Evolutionary conservation across 2,329 filamentous ascomycete genomes (phyloP).

Genomic region (Fusarium aywerte): DNA sequence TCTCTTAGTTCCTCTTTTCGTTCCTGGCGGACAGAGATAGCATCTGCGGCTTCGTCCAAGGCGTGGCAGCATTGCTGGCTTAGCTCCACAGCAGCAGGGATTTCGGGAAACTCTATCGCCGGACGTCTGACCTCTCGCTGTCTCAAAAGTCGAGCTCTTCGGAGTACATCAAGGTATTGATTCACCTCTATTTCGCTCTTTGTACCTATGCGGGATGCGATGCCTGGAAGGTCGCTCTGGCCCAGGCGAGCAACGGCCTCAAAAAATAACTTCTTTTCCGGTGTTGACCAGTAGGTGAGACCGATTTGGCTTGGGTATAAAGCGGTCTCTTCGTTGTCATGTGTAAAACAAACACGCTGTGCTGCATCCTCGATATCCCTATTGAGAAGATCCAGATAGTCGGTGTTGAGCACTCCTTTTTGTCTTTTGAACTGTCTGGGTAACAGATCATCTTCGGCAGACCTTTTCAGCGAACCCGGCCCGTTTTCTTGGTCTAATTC

Average conservation of each 20-base stretch:
- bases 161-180: slow-evolving; percentile 73
- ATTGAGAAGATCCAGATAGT: slow-evolving; percentile 66
- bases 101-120: slow-evolving; percentile 61
- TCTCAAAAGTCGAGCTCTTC: slow-evolving; percentile 58
- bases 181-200: slow-evolving; percentile 81
- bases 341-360: slow-evolving; percentile 48
- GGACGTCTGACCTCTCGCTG: slow-evolving; percentile 50
- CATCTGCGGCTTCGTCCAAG: slow-evolving; percentile 76
- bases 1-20: slow-evolving; percentile 70
- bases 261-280: slow-evolving; percentile 79
- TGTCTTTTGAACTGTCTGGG: slow-evolving; percentile 58
- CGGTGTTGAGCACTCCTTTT: slow-evolving; percentile 56
- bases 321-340: slow-evolving; percentile 47
- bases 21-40: slow-evolving; percentile 72
- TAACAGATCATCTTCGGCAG: slow-evolving; percentile 39
- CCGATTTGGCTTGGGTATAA: slow-evolving; percentile 69
- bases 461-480: slow-evolving; percentile 47
- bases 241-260: slow-evolving; percentile 72
- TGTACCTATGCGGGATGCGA: slow-evolving; percentile 71
- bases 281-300: slow-evolving; percentile 72
- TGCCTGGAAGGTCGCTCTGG: slow-evolving; percentile 67
- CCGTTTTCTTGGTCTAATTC: slow-evolving; percentile 18
- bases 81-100: slow-evolving; percentile 79
- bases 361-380: slow-evolving; percentile 66
- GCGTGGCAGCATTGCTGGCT: slow-evolving; percentile 70